These are phyloP conservation scores for Fusarium sp. DNA, from an alignment of 2,329 filamentous ascomycete species.

Conservation along the genomic window DNA sequence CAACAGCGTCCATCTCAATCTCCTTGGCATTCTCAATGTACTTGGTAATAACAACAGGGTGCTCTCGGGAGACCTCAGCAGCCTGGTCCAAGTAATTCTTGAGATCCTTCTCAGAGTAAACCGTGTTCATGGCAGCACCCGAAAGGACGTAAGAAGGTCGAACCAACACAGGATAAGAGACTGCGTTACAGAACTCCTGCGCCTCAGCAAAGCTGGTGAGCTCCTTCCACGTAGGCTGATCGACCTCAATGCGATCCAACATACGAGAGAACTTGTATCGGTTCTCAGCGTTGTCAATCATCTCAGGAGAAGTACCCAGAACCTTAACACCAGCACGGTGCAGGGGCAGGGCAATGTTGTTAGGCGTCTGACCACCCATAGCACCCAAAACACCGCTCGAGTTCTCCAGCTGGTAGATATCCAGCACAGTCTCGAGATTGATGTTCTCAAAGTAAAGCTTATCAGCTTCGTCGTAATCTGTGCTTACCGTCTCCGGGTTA, in stretches of 20 bases:
- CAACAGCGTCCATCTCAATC: conserved; percentile 99
- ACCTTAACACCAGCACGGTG: conserved; percentile 92
- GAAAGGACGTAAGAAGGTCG: conserved; percentile 97
- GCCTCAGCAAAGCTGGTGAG: conserved; percentile 95
- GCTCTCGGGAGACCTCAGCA: conserved; percentile 91
- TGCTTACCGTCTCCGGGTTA: conserved; percentile 90
- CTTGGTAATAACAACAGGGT: conserved; percentile 98
- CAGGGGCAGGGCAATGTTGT: conserved; percentile 94
- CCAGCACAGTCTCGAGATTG: conserved; percentile 87
- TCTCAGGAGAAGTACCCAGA: conserved; percentile 95
- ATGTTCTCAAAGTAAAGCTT: conserved; percentile 97
- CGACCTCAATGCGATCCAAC: conserved; percentile 93
- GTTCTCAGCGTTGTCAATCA: conserved; percentile 98
- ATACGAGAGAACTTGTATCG: conserved; percentile 99
- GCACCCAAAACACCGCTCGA: conserved; percentile 89
- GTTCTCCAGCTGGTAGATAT: conserved; percentile 91
- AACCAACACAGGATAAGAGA: conserved; percentile 93
- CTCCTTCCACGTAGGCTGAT: conserved; percentile 98
- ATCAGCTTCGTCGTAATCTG: conserved; percentile 96
- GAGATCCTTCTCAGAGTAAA: conserved; percentile 94
- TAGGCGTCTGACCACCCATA: conserved; percentile 97
- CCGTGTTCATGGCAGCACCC: conserved; percentile 98
- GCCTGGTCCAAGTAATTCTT: conserved; percentile 91
- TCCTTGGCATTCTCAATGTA: conserved; percentile 99
- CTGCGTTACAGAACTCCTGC: conserved; percentile 85